Evolutionary conservation across 163 green algal species (phyloP), one percentile per base, ranked within the genome.

Genomic region (Chlorella variabilis): DNA sequence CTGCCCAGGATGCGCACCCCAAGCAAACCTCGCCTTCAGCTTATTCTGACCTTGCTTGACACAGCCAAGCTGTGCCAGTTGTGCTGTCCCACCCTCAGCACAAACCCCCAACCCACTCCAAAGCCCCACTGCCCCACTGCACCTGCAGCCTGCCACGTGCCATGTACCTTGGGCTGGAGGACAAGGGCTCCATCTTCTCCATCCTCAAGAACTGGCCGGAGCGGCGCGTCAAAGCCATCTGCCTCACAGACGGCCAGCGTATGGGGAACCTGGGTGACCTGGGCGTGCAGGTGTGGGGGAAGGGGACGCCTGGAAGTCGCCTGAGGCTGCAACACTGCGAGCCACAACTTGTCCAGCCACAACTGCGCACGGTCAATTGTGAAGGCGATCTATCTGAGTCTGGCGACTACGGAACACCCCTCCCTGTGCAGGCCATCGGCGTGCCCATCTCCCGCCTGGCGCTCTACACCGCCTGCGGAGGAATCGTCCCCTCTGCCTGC

Each of bases 121-220:
- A 49, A 31, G 0, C 56, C 36, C 21, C 29, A 18, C 45, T 23
- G 45, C 15, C 15, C 15, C 15, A 23, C 63, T 31, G n/a, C n/a
- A n/a, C 27, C 7, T 48, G 76, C 76, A 83, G 84, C 70, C 77
- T 97, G 49, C 95, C 94, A 1, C 87, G 93, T 13, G 93, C 89
- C 13, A 87, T 98, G 41, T 98, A 95, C 83, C 91, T 98, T 23
- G 93, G 87, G 17, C 82, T 96, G 29, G 87, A 93, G 69, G 95
- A 98, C 89, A 85, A 90, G 56, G 95, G 94, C 27, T 77, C 85
- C 36, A 90, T 98, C 25, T 92, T 90, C 79, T 84, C 86, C 56
- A 95, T 97, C 79, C 87, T 98, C 5, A 97, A 97, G 81, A 98
- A 98, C 85, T 98, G 95, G 95, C 95, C 95, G 2, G 93, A 97